Percentiles rank a stretch among this genome's conserved stretches.
Evolutionary conservation across 345 rosid genomes (phyloP).

Genomic region (Angophora floribunda): DNA sequence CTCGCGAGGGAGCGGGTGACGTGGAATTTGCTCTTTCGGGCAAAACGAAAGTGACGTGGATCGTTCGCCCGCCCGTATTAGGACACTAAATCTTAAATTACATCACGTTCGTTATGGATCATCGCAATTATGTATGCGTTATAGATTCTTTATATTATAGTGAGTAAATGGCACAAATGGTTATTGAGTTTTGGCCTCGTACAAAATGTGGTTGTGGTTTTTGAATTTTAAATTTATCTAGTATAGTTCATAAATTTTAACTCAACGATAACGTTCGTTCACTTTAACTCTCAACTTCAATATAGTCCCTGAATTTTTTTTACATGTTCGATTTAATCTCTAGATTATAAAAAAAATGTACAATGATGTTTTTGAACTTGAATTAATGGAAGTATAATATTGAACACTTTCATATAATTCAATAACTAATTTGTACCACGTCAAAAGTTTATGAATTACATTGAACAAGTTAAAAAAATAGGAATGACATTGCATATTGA

Average conservation of each 20-base stretch:
- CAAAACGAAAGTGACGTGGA: neutral
- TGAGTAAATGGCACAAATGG: too few species aligned
- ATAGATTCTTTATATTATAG: neutral
- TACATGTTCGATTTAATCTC: too few species aligned
- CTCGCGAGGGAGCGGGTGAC: neutral
- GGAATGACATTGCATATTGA: rapidly evolving
- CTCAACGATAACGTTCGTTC: too few species aligned
- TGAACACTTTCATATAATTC: too few species aligned
- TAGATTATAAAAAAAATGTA: too few species aligned
- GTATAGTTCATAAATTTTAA: rapidly evolving
- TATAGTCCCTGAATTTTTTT: too few species aligned
- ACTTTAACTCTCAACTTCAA: too few species aligned
- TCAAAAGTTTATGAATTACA: too few species aligned
- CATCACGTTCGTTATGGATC: neutral
- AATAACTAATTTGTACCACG: too few species aligned
- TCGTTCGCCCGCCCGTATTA: neutral
- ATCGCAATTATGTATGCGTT: neutral
- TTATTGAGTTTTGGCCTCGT: rapidly evolving
- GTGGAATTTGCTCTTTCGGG: neutral
- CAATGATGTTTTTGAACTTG: too few species aligned
- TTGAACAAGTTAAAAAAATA: too few species aligned
- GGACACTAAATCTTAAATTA: neutral
- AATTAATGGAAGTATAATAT: too few species aligned
- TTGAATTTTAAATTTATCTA: rapidly evolving
- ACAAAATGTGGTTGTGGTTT: rapidly evolving